Percentiles rank a stretch among this genome's conserved stretches.
Evolutionary conservation across 169 alveolate species (phyloP).

Genomic region (Neospora caninum): DNA sequence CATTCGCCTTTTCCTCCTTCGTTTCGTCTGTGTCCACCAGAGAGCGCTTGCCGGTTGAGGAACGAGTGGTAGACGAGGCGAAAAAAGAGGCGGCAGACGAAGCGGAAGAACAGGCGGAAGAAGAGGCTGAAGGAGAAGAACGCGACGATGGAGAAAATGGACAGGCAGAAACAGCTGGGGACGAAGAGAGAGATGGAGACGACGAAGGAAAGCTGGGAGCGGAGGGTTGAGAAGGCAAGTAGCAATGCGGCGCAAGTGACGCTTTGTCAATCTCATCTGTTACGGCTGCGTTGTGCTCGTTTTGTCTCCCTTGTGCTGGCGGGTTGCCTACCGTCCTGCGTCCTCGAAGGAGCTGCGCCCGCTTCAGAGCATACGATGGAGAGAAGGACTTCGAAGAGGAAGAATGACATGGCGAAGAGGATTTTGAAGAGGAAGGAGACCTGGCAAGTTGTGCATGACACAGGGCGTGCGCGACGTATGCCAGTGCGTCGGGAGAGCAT

Average conservation of each 20-base stretch:
- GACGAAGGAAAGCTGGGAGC: background rate
- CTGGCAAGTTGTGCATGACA: background rate
- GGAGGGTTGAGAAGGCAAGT: background rate
- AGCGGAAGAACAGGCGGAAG: background rate
- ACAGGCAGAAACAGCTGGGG: background rate
- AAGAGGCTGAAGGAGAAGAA: background rate
- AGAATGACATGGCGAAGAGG: too few species aligned
- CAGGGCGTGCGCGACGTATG: background rate
- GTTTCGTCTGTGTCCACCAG: background rate
- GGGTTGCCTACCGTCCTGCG: background rate
- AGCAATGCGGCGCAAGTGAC: background rate
- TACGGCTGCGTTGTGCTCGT: background rate
- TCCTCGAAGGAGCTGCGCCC: slow-evolving; percentile 21
- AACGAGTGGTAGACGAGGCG: too few species aligned
- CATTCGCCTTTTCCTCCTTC: background rate
- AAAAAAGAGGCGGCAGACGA: background rate
- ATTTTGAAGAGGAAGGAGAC: background rate
- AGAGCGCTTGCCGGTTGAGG: too few species aligned
- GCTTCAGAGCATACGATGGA: background rate
- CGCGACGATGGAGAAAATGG: background rate
- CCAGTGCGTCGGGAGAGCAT: slow-evolving; percentile 13
- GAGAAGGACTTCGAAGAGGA: background rate
- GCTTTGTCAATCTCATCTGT: background rate
- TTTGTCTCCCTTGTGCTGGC: background rate
- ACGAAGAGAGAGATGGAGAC: background rate